Evolutionary conservation across 495 filamentous ascomycete species (phyloP), one percentile per base, ranked within the genome.

Genomic region (Bacidia gigantensis): DNA sequence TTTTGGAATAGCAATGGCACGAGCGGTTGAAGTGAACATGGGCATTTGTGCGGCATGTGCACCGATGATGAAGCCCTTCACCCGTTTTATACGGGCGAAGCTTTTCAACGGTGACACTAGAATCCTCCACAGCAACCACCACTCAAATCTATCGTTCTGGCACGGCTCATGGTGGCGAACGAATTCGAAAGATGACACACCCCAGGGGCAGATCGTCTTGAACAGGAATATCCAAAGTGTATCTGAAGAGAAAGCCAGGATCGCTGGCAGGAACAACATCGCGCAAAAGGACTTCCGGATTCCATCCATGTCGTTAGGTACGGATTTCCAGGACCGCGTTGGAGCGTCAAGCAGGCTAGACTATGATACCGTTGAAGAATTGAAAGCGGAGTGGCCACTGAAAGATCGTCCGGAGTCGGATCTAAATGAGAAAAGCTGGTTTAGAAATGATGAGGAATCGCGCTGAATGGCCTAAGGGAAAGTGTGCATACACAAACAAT

Each of bases 21-120:
- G 56, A 12, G 50, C 54, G 3, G 44, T 58, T 46, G 56, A 54
- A 18, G 50, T 58, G 35, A 58, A 58, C 20, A 44, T 58, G 7
- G 56, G 56, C 2, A 54, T 49, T 35, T 50, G 49, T 26, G 56
- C 56, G 3, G 56, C 56, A 3, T 58, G 56, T 25, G 42, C 44
- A 9, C 56, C 51, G 3, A 46, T 54, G 3, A 43, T 58, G 56
- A 58, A 58, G 23, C 51, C 56, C 0, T 51, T 58, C 20, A 1
- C 25, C 5, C 51, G 56, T 2, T 58, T 44, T 46, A 40, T 58
- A 18, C 51, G 41, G 5, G 14, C 14, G 5, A 44, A 17, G 14
- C 20, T 9, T 44, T 5, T 9, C 20, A 7, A 7, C 9, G 5
- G 20, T 44, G 9, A n/a, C 5, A 18, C 9, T 17, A 22, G 20